Conservation (phyloP, 495 filamentous ascomycete genomes). For the Oleoguttula mirabilis region DNA sequence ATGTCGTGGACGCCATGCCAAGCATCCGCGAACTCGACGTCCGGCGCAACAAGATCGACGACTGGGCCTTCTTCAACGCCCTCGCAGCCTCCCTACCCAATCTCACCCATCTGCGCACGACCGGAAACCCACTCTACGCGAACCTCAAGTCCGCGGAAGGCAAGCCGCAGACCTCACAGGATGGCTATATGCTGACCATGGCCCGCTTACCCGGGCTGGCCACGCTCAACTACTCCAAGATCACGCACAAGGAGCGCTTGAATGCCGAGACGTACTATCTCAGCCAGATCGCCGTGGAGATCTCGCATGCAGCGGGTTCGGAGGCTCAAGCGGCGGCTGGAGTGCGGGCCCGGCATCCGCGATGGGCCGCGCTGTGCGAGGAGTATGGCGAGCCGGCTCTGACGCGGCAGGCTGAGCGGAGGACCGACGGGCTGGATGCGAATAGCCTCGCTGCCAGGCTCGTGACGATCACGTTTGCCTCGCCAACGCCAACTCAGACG, state of each 20-base stretch:
- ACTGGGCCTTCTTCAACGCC: constrained; percentile 58
- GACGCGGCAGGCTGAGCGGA: constrained; percentile 24
- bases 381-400: constrained; percentile 55
- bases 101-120: constrained; percentile 59
- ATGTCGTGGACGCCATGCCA: too few relatives aligned
- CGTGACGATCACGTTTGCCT: constrained; percentile 48
- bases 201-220: constrained; percentile 58
- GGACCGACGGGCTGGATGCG: constrained; percentile 41
- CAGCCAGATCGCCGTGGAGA: constrained; percentile 59
- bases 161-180: constrained; percentile 48
- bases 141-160: constrained; percentile 24
- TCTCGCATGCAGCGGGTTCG: too few relatives aligned
- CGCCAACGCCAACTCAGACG: background rate
- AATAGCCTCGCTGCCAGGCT: constrained; percentile 62
- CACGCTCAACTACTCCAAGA: constrained; percentile 64
- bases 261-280: constrained; percentile 93
- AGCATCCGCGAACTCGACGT: constrained; percentile 63
- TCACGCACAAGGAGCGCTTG: constrained; percentile 57
- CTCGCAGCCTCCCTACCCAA: constrained; percentile 55
- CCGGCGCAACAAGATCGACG: constrained; percentile 62
- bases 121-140: constrained; percentile 69
- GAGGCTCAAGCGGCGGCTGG: constrained; percentile 42
- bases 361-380: constrained; percentile 62
- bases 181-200: constrained; percentile 76
- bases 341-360: constrained; percentile 48